Percentiles rank a stretch among this genome's conserved stretches.
These are phyloP conservation scores for Aspergillus fijiensis DNA, from an alignment of 2,329 filamentous ascomycete genomes.

Conservation along the genomic window DNA sequence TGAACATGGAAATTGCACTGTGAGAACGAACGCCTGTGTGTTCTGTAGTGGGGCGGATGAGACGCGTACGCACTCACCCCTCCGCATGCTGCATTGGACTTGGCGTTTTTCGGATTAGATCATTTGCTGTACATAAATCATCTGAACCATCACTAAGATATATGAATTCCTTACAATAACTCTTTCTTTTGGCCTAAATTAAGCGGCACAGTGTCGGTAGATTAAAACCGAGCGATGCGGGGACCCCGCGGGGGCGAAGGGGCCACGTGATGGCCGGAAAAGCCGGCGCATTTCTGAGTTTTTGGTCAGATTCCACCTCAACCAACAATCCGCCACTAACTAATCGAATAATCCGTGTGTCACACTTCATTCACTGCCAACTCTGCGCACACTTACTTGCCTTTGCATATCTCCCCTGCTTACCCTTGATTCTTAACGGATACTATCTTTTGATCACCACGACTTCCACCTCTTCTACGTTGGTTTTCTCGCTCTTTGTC, in stretches of 20 bases:
- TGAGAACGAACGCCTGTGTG: not conserved
- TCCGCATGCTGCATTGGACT: not conserved
- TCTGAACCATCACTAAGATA: not conserved
- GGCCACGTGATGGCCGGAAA: not conserved
- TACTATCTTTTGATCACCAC: not conserved
- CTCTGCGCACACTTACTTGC: not conserved
- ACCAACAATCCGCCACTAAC: not conserved
- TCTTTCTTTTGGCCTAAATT: not conserved
- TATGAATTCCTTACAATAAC: not conserved
- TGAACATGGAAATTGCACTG: constrained; percentile 21
- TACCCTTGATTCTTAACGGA: not conserved
- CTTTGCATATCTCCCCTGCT: not conserved
- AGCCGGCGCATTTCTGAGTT: not conserved
- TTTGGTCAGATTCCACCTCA: not conserved
- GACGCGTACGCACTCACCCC: not conserved
- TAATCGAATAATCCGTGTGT: not conserved
- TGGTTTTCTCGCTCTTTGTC: not conserved
- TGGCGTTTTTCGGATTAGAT: not conserved
- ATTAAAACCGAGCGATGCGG: not conserved
- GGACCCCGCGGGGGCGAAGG: not conserved
- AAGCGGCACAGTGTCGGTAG: not conserved
- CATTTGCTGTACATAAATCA: too few relatives aligned
- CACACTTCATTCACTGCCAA: not conserved
- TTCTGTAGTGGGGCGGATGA: not conserved
- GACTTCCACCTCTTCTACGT: too few relatives aligned